Percentiles rank a stretch among this genome's conserved stretches.
These are phyloP conservation scores for Fusarium ramigenum DNA, from an alignment of 2,329 filamentous ascomycete genomes.

Conservation along the genomic window DNA sequence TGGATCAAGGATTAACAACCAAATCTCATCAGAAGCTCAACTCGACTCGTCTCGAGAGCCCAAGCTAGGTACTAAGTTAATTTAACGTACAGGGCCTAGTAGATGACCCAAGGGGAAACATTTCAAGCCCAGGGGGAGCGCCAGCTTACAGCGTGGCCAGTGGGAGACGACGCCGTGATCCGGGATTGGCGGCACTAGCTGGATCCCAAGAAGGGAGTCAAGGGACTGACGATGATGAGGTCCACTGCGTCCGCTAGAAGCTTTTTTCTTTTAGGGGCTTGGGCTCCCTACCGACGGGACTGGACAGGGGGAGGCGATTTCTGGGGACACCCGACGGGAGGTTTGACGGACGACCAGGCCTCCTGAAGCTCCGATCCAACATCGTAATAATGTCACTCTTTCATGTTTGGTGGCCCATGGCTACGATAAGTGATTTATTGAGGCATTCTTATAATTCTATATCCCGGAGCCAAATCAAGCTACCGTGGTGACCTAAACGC, in stretches of 20 bases:
- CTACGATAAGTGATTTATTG: conserved; percentile 5
- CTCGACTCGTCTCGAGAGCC: background rate
- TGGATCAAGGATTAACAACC: conserved; percentile 26
- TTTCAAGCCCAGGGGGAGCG: conserved; percentile 20
- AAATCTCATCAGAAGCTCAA: conserved; percentile 26
- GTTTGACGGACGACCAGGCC: background rate
- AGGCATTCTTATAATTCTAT: background rate
- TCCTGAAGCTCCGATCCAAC: background rate
- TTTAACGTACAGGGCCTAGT: background rate
- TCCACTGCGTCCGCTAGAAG: conserved; percentile 33
- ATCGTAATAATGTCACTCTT: background rate
- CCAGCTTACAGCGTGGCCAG: conserved; percentile 35
- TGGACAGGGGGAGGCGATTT: conserved; percentile 26
- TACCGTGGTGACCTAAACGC: conserved; percentile 18
- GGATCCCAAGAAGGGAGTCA: background rate
- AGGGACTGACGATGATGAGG: conserved; percentile 18
- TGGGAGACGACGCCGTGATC: conserved; percentile 38
- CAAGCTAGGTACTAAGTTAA: background rate
- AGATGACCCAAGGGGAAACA: conserved; percentile 15
- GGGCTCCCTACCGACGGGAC: conserved; percentile 9
- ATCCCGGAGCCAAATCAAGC: conserved; percentile 1
- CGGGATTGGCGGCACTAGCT: conserved; percentile 35
- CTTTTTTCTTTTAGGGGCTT: conserved; percentile 32
- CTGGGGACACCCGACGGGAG: background rate
- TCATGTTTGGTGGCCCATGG: background rate